Conservation (phyloP, 2,329 filamentous ascomycete genomes). For the Aureobasidium sp. region DNA sequence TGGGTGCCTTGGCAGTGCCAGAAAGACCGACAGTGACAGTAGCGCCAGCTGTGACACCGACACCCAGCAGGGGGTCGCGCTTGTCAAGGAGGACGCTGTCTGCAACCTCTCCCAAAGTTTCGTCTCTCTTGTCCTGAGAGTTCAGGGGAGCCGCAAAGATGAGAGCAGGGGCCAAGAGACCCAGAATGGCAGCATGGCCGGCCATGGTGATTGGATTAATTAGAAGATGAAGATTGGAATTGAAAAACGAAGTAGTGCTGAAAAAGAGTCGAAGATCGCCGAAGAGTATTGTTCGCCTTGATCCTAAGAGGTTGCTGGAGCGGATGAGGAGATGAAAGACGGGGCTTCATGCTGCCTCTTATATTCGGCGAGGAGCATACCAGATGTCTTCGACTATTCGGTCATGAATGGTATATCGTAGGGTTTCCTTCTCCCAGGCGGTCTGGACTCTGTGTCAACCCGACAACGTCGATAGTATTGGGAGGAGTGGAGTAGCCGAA, state of each 20-base stretch:
- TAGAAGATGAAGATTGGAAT: background rate
- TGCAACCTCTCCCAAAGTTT: too few species aligned
- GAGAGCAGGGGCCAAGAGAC: constrained; percentile 6
- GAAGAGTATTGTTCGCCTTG: background rate
- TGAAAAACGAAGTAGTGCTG: background rate
- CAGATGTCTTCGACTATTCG: background rate
- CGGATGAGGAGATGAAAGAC: background rate
- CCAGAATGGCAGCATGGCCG: background rate
- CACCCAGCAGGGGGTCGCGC: background rate
- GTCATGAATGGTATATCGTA: background rate
- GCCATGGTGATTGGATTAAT: background rate
- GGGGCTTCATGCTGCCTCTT: background rate
- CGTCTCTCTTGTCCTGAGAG: background rate
- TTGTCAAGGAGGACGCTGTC: background rate
- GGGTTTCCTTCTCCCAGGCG: background rate
- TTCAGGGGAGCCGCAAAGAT: constrained; percentile 4
- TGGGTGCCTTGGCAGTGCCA: background rate
- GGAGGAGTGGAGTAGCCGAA: background rate
- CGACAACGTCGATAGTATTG: background rate
- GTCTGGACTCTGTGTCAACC: constrained; percentile 3
- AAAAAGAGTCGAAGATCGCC: background rate
- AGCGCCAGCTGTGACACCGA: background rate
- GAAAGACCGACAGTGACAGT: background rate
- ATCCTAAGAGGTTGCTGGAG: background rate
- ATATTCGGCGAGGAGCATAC: background rate